These are phyloP conservation scores for Arthrobotrys iridis DNA, from an alignment of 2,329 filamentous ascomycete genomes.

Conservation along the genomic window DNA sequence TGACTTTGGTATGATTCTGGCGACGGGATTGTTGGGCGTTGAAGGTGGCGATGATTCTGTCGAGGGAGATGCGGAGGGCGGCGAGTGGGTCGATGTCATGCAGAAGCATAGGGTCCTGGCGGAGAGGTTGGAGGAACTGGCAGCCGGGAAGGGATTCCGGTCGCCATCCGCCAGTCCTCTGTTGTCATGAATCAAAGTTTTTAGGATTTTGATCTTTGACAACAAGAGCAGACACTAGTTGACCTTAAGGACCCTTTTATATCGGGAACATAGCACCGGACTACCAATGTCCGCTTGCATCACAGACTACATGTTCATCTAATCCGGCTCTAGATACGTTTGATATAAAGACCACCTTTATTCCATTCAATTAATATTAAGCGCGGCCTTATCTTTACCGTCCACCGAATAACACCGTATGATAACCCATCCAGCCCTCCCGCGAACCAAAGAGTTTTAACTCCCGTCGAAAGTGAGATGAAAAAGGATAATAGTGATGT, in stretches of 20 bases:
- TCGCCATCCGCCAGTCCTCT: conserved; percentile 33
- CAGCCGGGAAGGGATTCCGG: conserved; percentile 53
- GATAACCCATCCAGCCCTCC: not conserved
- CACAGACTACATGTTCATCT: not conserved
- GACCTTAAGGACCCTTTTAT: no score
- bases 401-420: not conserved
- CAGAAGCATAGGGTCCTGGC: conserved; percentile 87
- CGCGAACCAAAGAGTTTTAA: not conserved
- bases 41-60: conserved; percentile 60
- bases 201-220: no score
- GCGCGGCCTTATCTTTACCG: not conserved
- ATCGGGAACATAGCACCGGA: no score
- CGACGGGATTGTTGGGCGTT: conserved; percentile 67
- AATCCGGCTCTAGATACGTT: not conserved
- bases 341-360: no score
- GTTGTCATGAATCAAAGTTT: conserved; percentile 1
- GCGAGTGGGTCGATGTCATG: conserved; percentile 88
- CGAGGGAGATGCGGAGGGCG: conserved; percentile 62
- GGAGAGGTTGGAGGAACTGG: conserved; percentile 72
- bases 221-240: no score
- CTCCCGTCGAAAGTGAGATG: not conserved
- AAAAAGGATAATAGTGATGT: not conserved
- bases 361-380: not conserved
- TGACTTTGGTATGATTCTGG: conserved; percentile 90
- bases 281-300: not conserved